phyloP scores from a whole-genome alignment of 2,329 filamentous ascomycete species.

The Monosporascus sp. region DNA sequence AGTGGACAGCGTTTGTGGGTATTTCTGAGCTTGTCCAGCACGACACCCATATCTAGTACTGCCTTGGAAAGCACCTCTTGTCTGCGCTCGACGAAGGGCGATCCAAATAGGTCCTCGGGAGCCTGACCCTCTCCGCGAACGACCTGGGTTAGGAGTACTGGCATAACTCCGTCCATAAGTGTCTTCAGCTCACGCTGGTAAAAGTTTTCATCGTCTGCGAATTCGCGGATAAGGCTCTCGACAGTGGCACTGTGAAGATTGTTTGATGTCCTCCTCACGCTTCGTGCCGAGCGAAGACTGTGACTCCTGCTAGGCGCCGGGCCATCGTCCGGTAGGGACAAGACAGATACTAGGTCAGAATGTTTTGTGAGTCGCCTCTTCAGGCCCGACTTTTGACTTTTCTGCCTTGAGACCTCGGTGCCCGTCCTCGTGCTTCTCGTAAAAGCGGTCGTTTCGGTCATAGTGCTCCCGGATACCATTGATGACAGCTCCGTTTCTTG shows the following conservation, averaged over 20 bases:
- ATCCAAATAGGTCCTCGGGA: constrained; percentile 62
- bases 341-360: constrained; percentile 86
- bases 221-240: constrained; percentile 71
- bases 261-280: constrained; percentile 68
- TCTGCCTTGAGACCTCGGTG: constrained; percentile 37
- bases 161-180: constrained; percentile 89
- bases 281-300: constrained; percentile 71
- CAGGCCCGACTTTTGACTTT: constrained; percentile 47
- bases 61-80: constrained; percentile 68
- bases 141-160: constrained; percentile 81
- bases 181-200: constrained; percentile 91
- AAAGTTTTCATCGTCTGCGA: constrained; percentile 76
- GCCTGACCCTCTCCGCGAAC: constrained; percentile 64
- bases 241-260: constrained; percentile 63
- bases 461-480: constrained; percentile 42
- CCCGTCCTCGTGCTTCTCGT: constrained; percentile 33
- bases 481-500: constrained; percentile 47
- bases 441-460: constrained; percentile 47
- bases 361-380: constrained; percentile 83
- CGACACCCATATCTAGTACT: constrained; percentile 90
- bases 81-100: constrained; percentile 45
- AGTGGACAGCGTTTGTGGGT: constrained; percentile 77
- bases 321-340: constrained; percentile 64
- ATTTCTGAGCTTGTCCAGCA: constrained; percentile 75
- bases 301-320: constrained; percentile 54